These are phyloP conservation scores for Aspergillus funiculosus DNA, from an alignment of 495 filamentous ascomycete species.

Conservation along the genomic window DNA sequence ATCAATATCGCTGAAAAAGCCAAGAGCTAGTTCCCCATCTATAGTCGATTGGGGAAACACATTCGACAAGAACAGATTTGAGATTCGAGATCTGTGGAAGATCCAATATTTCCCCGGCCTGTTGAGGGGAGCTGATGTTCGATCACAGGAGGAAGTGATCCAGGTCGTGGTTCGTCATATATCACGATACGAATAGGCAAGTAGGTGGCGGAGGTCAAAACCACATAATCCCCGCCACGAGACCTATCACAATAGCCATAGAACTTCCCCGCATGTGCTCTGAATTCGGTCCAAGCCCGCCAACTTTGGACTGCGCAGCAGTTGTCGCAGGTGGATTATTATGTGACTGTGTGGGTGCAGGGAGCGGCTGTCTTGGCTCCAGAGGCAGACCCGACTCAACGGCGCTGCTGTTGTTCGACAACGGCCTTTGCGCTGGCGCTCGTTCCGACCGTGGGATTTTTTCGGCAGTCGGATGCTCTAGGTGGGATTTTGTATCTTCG, in stretches of 20 bases:
- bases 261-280: slow-evolving; percentile 34
- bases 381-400: neutral
- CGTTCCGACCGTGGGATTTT: neutral
- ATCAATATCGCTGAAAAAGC: slow-evolving; percentile 1
- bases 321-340: slow-evolving; percentile 11
- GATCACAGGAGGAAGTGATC: no score
- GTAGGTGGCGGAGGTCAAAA: slow-evolving; percentile 27
- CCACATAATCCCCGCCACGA: slow-evolving; percentile 41
- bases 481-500: neutral
- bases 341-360: slow-evolving; percentile 1
- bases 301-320: slow-evolving; percentile 24
- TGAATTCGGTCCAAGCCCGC: slow-evolving; percentile 25
- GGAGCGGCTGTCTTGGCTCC: neutral
- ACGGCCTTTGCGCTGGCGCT: neutral
- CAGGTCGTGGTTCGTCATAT: slow-evolving; percentile 1
- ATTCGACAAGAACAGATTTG: neutral
- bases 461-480: neutral
- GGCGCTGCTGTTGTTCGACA: slow-evolving; percentile 4
- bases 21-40: slow-evolving; percentile 1
- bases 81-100: neutral
- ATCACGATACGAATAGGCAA: neutral
- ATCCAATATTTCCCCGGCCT: no score
- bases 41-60: neutral
- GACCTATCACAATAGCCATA: slow-evolving; percentile 41
- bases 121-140: no score